Conservation (phyloP, 2,329 filamentous ascomycete genomes). For the Beauveria bassiana region DNA sequence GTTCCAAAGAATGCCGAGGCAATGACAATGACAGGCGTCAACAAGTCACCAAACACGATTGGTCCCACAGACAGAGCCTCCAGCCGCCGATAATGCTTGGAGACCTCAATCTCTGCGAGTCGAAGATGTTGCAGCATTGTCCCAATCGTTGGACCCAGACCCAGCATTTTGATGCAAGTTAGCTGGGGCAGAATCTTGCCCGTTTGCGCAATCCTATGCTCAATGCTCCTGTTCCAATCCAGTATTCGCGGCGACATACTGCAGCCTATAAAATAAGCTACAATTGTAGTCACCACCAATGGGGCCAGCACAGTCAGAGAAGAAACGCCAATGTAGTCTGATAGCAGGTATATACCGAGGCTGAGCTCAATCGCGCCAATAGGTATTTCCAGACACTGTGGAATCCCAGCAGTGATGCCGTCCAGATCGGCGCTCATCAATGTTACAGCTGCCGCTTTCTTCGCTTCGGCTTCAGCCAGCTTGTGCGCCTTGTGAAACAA, state of each 20-base stretch:
- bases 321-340: not conserved
- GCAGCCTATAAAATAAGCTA: not conserved
- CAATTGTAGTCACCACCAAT: not conserved
- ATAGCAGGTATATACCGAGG: not conserved
- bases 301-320: not conserved
- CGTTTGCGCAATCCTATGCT: not conserved
- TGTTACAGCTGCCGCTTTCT: constrained; percentile 17
- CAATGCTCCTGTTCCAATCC: not conserved
- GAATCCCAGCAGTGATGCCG: not conserved
- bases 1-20: not conserved
- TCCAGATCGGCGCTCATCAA: constrained; percentile 5
- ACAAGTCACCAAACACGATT: not conserved
- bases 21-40: not conserved
- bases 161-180: not conserved
- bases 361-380: not conserved
- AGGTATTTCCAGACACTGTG: not conserved
- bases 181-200: not conserved
- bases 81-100: not conserved
- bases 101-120: not conserved
- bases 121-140: not conserved
- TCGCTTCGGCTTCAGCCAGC: constrained; percentile 20
- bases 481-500: constrained; percentile 38
- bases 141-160: not conserved
- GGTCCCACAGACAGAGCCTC: not conserved
- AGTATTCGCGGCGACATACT: not conserved